Conservation (phyloP, 2,329 filamentous ascomycete genomes). For the Epichloe gansuensis region DNA sequence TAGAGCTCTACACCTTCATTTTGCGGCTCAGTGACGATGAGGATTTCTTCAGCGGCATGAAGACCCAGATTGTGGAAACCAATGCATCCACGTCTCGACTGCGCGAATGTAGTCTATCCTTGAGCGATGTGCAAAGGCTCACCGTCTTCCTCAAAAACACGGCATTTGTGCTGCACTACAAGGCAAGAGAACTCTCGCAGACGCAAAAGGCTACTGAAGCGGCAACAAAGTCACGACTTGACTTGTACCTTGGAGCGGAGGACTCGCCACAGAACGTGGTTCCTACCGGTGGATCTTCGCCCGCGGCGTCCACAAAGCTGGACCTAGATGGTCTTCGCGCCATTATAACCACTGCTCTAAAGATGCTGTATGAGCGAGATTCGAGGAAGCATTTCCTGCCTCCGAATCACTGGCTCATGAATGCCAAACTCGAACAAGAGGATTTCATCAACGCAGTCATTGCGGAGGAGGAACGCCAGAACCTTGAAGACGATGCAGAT, state of each 20-base stretch:
- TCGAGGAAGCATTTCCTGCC: conserved; percentile 78
- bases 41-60: conserved; percentile 65
- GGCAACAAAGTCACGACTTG: conserved; percentile 15
- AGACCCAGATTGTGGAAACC: conserved; percentile 23
- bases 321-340: conserved; percentile 66
- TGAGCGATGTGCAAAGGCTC: conserved; percentile 59
- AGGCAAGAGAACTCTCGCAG: conserved; percentile 48
- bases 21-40: conserved; percentile 91
- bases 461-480: conserved; percentile 69
- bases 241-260: conserved; percentile 16
- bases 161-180: conserved; percentile 79
- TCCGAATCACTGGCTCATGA: conserved; percentile 88
- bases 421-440: conserved; percentile 71
- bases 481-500: conserved; percentile 31
- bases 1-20: conserved; percentile 89
- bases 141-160: conserved; percentile 82
- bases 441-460: conserved; percentile 80
- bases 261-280: background rate
- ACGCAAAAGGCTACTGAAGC: conserved; percentile 12
- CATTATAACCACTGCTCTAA: conserved; percentile 67
- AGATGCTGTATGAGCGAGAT: conserved; percentile 86
- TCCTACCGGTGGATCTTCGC: background rate
- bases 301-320: conserved; percentile 24
- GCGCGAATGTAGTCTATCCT: conserved; percentile 52
- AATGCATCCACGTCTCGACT: conserved; percentile 33